Evolutionary conservation across 148 eudicot genomes (phyloP), one percentile per base, ranked within the genome.

Genomic region (Rhododendron simsii): DNA sequence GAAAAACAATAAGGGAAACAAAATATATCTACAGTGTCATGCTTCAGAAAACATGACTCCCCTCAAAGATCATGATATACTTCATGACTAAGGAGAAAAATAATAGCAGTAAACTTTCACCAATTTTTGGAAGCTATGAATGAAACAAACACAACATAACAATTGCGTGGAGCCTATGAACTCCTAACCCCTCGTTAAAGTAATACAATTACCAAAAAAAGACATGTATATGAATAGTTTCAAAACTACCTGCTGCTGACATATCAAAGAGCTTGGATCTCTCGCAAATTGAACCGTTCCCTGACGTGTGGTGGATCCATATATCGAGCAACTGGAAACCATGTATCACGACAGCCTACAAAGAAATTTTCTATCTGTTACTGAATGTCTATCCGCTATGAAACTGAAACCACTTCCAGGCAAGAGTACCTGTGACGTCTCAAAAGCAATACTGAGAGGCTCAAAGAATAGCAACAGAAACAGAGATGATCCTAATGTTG

Each of bases 401-500:
- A 80, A 41, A 21, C 37, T 69, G 48, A 76, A 39, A 78, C 77
- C 35, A 39, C 14, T 84, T 55, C 59, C 50, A 20, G 33, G 37
- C 1, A 50, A 86, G 50, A 85, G 44, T 84, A 96, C 99, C 99
- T 97, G 98, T 86, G 93, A 85, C 77, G 99, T 97, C 92, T 97
- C 99, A 88, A 97, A 97, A 89, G 93, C 98, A 87, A 97, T 91
- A 90, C 99, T 97, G 30, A 92, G 93, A 81, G 99, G 99, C 93
- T 97, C 98, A 89, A 94, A 93, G 92, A 97, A 95, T 84, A 95
- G 92, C 89, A 97, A 87, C 90, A 94, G 90, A 87, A 88, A 91
- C 86, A 91, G 91, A 73, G 95, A 90, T 82, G 98, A 93, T 88
- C 87, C 88, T 85, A 87, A 85, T 81, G 90, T 87, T 86, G 91